Percentiles rank a stretch among this genome's conserved stretches.
These are phyloP conservation scores for Fusarium irregulare DNA, from an alignment of 2,329 filamentous ascomycete genomes.

Conservation along the genomic window DNA sequence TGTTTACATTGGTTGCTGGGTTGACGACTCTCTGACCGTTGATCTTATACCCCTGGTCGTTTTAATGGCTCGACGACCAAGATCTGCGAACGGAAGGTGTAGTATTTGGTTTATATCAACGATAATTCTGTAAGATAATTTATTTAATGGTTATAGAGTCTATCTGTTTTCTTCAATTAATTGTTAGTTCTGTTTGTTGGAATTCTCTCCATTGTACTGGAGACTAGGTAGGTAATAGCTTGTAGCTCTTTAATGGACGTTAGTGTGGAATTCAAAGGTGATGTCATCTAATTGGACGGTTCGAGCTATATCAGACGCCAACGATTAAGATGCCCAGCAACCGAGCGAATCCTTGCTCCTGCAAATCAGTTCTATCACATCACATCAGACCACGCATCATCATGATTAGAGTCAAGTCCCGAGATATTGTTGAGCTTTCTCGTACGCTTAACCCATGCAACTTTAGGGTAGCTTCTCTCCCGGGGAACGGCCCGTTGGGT, in stretches of 20 bases:
- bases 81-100: conserved; percentile 20
- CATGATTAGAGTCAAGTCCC: not conserved
- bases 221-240: not conserved
- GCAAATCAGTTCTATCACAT: conserved; percentile 1
- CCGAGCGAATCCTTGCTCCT: conserved; percentile 11
- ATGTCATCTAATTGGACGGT: conserved; percentile 37
- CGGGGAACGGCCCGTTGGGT: conserved; percentile 14
- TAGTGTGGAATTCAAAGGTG: conserved; percentile 14
- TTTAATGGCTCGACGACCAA: conserved; percentile 28
- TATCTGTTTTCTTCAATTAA: conserved; percentile 11
- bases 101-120: conserved; percentile 5
- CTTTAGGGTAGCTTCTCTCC: conserved; percentile 29
- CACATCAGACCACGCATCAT: not conserved
- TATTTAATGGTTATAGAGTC: not conserved
- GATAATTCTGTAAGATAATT: not conserved
- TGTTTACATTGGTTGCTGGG: conserved; percentile 54
- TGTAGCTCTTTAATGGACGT: not conserved
- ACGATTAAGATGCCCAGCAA: conserved; percentile 29
- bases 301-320: not conserved
- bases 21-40: conserved; percentile 40
- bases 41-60: conserved; percentile 9
- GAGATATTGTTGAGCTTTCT: not conserved
- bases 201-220: conserved; percentile 14
- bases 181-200: conserved; percentile 10
- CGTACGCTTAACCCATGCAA: not conserved